Percentiles rank a stretch among this genome's conserved stretches.
Evolutionary conservation across 108 stramenopile genomes (phyloP).

Genomic region (Cyclotella atomus): DNA sequence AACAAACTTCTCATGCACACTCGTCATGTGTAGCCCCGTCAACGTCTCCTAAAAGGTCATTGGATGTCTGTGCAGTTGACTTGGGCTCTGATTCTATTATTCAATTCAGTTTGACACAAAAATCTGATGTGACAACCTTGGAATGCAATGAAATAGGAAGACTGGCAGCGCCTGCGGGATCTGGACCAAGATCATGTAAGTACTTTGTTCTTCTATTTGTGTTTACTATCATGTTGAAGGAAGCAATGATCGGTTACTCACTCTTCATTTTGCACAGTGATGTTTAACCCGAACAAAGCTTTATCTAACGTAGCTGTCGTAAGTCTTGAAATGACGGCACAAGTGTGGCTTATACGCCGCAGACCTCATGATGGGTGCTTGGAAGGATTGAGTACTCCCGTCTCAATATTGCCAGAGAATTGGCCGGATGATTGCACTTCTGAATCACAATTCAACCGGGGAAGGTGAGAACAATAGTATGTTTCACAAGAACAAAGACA

Average conservation of each 20-base stretch:
- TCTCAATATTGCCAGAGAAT: constrained; percentile 38
- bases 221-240: background rate
- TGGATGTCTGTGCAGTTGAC: constrained; percentile 39
- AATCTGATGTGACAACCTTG: background rate
- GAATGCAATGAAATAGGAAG: constrained; percentile 31
- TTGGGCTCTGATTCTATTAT: constrained; percentile 45
- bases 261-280: constrained; percentile 3
- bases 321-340: constrained; percentile 48
- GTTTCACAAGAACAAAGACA: too few species aligned
- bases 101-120: constrained; percentile 14
- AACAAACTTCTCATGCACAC: constrained; percentile 44
- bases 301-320: constrained; percentile 39
- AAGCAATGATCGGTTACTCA: background rate
- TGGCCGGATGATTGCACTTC: constrained; percentile 25
- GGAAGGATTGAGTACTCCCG: constrained; percentile 22
- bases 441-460: constrained; percentile 40
- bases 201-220: background rate
- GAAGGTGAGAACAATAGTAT: constrained; percentile 8
- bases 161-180: constrained; percentile 48
- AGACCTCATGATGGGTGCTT: constrained; percentile 33
- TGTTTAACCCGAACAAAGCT: constrained; percentile 39
- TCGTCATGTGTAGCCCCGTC: constrained; percentile 15
- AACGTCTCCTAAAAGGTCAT: constrained; percentile 9
- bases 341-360: constrained; percentile 38
- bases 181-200: constrained; percentile 41